Evolutionary conservation across 441 rosid species (phyloP), one percentile per base, ranked within the genome.

Genomic region (Populus hybrid): DNA sequence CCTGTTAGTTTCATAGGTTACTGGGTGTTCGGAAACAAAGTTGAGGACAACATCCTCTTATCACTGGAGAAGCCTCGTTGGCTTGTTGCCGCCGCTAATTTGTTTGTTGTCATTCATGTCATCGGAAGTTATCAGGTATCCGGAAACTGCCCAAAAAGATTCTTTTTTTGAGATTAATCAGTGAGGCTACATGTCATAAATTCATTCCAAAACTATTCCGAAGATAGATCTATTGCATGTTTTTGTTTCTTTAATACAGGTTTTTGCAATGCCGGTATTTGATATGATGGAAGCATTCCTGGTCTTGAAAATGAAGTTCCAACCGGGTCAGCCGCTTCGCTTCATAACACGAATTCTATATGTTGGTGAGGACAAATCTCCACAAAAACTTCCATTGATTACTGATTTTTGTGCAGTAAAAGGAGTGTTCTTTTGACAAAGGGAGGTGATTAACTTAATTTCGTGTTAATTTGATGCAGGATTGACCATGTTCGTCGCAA

Each of bases 111-210:
- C n/a, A 0, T 94, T 72, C 97, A 94, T 83, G 97, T 94, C 66
- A 82, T 93, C 3, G 97, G 98, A 72, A 87, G 97, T 83, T 94
- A 94, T 79, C 97, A 94, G 97, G 95, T 91, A 23, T 23, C 23
- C 23, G 23, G 23, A 23, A 23, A 23, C 23, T 23, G 23, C 23
- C 23, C 23, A 23, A 23, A 23, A 23, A 23, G 23, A 23, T 23
- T 21, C 24, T 65, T 65, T 65, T 3, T 64, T 23, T 9, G 30
- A 21, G 26, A 65, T 10, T 10, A 36, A 36, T 9, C 40, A 36
- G 40, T 28, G 24, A 24, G 24, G 24, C 24, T 24, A 24, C 24
- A 24, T 24, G 24, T 24, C 24, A 24, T 24, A 24, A 24, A 24
- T 24, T 24, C 24, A 24, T 24, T 24, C 24, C 24, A 24, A 24